Percentiles rank a stretch among this genome's conserved stretches.
Evolutionary conservation across 2,329 filamentous ascomycete genomes (phyloP).

Genomic region (Saccharata proteae): DNA sequence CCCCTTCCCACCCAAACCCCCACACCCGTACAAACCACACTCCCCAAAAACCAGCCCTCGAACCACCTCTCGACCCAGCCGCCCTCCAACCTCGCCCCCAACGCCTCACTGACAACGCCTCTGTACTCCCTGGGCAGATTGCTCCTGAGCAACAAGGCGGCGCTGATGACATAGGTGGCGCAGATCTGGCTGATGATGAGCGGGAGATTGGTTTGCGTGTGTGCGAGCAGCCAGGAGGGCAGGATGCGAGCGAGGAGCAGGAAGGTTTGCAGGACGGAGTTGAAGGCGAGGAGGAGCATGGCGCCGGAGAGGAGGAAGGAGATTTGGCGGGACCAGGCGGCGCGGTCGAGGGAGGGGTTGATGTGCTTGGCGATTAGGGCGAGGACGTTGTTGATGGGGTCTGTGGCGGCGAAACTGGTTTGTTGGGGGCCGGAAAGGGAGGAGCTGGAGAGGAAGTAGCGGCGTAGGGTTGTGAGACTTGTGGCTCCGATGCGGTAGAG

Average conservation of each 20-base stretch:
- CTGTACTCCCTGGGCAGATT: constrained; percentile 69
- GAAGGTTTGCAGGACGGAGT: constrained; percentile 74
- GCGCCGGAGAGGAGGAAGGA: constrained; percentile 73
- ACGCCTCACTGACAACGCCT: constrained; percentile 62
- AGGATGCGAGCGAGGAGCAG: constrained; percentile 66
- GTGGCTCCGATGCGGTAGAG: constrained; percentile 71
- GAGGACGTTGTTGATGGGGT: constrained; percentile 75
- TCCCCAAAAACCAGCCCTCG: constrained; percentile 70
- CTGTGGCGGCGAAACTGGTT: constrained; percentile 54
- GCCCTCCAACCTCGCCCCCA: constrained; percentile 63
- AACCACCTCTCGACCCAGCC: constrained; percentile 74
- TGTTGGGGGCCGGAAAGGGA: constrained; percentile 2
- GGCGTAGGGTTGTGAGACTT: constrained; percentile 52
- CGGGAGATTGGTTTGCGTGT: constrained; percentile 66
- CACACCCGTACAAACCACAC: constrained; percentile 52
- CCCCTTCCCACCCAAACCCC: constrained; percentile 63
- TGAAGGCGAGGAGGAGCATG: constrained; percentile 71
- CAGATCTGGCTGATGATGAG: constrained; percentile 69
- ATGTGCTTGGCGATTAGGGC: constrained; percentile 71
- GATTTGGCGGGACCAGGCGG: constrained; percentile 74
- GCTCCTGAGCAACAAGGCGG: constrained; percentile 62
- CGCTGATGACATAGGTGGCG: constrained; percentile 75
- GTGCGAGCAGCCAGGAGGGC: constrained; percentile 57
- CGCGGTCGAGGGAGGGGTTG: constrained; percentile 70
- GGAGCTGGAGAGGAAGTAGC: constrained; percentile 35